A percentile compares a stretch with the other conserved stretches of the same genome.
phyloP scores from a whole-genome alignment of 1,284 basidiomycete species.

The Tilletia caries region DNA sequence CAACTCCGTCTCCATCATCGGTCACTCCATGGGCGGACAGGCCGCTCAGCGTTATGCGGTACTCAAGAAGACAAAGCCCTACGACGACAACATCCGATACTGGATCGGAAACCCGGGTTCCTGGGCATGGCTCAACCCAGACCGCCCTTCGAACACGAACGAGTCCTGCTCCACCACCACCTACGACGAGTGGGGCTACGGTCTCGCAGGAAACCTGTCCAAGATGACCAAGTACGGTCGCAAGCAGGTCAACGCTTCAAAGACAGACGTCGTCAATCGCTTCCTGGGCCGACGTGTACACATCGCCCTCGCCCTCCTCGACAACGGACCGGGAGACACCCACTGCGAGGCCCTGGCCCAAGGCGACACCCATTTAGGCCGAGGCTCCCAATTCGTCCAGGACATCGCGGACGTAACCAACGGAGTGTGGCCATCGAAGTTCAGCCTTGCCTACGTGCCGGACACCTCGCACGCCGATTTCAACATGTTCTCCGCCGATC shows the following conservation, averaged over 20 bases:
- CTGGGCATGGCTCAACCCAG: conserved; percentile 33
- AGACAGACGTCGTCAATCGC: conserved; percentile 22
- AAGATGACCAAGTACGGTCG: conserved; percentile 34
- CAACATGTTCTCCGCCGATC: conserved; percentile 34
- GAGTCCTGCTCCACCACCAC: conserved; percentile 16
- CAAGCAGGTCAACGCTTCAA: conserved; percentile 27
- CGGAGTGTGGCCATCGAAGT: conserved; percentile 29
- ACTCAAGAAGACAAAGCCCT: conserved; percentile 26
- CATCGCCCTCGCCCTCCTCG: conserved; percentile 40
- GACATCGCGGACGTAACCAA: conserved; percentile 19
- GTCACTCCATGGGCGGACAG: conserved; percentile 49
- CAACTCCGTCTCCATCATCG: conserved; percentile 35
- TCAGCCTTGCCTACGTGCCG: conserved; percentile 41
- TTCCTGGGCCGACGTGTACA: conserved; percentile 38
- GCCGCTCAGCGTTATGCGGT: conserved; percentile 39
- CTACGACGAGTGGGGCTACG: conserved; percentile 37
- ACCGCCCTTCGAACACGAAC: conserved; percentile 25
- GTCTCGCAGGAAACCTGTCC: conserved; percentile 26
- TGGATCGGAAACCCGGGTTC: conserved; percentile 48
- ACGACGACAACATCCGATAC: conserved; percentile 25
- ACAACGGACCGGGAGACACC: conserved; percentile 48
- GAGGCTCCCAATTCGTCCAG: conserved; percentile 37
- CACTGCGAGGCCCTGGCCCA: conserved; percentile 35
- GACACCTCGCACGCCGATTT: conserved; percentile 45
- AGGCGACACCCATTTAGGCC: conserved; percentile 42